Base-by-base conservation (phyloP, 345 rosid genomes). In the Litchi chinensis region DNA sequence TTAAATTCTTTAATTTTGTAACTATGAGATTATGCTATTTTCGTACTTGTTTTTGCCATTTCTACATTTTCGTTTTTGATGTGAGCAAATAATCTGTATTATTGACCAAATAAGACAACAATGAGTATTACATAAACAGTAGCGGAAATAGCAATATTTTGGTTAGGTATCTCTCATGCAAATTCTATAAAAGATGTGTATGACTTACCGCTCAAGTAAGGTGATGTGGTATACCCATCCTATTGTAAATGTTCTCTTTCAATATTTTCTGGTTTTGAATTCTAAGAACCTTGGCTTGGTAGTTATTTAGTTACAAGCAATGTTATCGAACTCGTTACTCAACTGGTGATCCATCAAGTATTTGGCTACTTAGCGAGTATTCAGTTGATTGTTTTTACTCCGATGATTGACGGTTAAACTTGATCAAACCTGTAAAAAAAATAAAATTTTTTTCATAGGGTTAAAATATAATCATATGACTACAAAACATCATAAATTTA, bases 1-100 rank as follows among this genome's bases (percentile, higher is more conserved):
- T 43, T 19, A 68, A 77, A 87, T 87, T 87, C 82, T 80, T 85
- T 83, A 10, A 78, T 73, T 70, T n/a, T 83, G 88, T 83, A 83
- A 80, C 77, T 83, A 74, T 56, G 46, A 72, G 73, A 75, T 79
- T 59, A 10, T 80, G 79, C 79, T 72, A 83, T 87, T 85, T 81
- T 82, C 83, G 39, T n/a, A n/a, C n/a, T n/a, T n/a, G n/a, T n/a
- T n/a, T n/a, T n/a, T 74, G 86, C 83, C 70, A 37, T 39, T 40
- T 76, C 37, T 60, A 13, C 10, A 54, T 10, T 79, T 80, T 72
- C 32, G 63, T 64, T 13, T 46, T 54, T 50, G 6, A n/a, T 37
- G 65, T 9, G 76, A 70, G 37, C 75, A 68, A 70, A 60, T 52
- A 77, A 60, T 72, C 65, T 68, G 71, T 63, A 63, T 54, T 60